phyloP scores from a whole-genome alignment of 2,329 filamentous ascomycete genomes.

The Nannizziopsis arthrosporioides region DNA sequence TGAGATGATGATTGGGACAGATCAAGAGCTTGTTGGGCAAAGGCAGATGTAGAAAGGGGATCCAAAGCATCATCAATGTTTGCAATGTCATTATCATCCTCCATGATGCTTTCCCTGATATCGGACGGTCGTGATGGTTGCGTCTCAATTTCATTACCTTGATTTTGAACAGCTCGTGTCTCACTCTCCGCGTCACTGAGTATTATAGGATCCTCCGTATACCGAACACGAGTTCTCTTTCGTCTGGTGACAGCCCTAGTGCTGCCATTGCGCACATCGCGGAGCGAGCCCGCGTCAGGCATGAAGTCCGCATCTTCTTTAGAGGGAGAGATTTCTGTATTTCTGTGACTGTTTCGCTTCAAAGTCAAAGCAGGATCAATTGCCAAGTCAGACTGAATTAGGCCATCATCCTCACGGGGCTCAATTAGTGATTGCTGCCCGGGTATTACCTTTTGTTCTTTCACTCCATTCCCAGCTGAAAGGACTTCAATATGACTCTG shows the following conservation, averaged over 20 bases:
- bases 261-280: not conserved
- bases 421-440: not conserved
- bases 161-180: not conserved
- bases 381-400: constrained; percentile 15
- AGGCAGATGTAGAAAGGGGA: not conserved
- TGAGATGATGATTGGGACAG: not conserved
- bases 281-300: constrained; percentile 12
- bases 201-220: constrained; percentile 12
- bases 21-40: constrained; percentile 5
- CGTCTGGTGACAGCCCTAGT: constrained; percentile 10
- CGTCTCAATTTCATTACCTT: not conserved
- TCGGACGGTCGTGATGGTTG: not conserved
- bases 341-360: constrained; percentile 1
- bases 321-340: constrained; percentile 10
- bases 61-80: not conserved
- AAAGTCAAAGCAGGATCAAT: constrained; percentile 7
- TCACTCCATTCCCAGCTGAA: not conserved
- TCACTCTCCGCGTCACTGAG: constrained; percentile 9
- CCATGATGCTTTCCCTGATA: not conserved
- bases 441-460: not conserved
- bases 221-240: constrained; percentile 11
- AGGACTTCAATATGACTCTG: not conserved
- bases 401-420: not conserved
- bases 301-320: constrained; percentile 24
- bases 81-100: not conserved